phyloP scores from a whole-genome alignment of 176 grass and related monocot species.

The Oryza brachyantha region DNA sequence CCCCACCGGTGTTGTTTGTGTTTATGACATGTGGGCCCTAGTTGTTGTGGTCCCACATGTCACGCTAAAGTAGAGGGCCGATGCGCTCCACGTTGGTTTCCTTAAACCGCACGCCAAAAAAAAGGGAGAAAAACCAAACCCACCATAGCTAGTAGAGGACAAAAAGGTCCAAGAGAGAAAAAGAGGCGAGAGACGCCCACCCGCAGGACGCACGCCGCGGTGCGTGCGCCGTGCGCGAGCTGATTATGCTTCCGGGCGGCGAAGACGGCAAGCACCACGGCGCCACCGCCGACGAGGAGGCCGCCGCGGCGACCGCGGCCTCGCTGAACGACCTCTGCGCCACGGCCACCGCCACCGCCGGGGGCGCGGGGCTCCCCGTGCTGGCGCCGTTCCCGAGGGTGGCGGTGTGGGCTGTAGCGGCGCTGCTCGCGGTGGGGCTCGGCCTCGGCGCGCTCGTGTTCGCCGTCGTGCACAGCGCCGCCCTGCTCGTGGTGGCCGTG shows the following conservation, averaged over 20 bases:
- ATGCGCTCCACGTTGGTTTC: constrained; percentile 18
- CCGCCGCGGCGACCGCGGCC: constrained; percentile 19
- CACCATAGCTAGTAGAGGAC: constrained; percentile 26
- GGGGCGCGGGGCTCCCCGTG: neutral
- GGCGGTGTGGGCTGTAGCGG: constrained; percentile 48
- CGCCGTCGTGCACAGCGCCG: constrained; percentile 65
- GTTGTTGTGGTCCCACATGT: accelerated
- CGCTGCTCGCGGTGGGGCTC: constrained; percentile 67
- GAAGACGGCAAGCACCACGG: constrained; percentile 20
- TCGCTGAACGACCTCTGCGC: constrained; percentile 62
- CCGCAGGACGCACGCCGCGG: neutral
- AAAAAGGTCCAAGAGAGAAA: constrained; percentile 31
- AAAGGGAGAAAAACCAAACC: constrained; percentile 20
- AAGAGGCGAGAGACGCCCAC: neutral
- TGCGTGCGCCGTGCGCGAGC: too few relatives aligned
- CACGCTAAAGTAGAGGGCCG: neutral
- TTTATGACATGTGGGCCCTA: accelerated
- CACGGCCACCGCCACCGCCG: constrained; percentile 31
- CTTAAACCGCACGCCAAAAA: constrained; percentile 52
- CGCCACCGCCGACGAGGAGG: constrained; percentile 14
- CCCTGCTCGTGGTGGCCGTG: constrained; percentile 53
- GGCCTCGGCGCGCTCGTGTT: constrained; percentile 72
- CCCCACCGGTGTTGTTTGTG: accelerated
- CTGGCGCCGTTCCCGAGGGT: constrained; percentile 49
- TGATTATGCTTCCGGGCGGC: constrained; percentile 35